phyloP scores from a whole-genome alignment of 306 rosid species.

The Astragalus membranaceus region DNA sequence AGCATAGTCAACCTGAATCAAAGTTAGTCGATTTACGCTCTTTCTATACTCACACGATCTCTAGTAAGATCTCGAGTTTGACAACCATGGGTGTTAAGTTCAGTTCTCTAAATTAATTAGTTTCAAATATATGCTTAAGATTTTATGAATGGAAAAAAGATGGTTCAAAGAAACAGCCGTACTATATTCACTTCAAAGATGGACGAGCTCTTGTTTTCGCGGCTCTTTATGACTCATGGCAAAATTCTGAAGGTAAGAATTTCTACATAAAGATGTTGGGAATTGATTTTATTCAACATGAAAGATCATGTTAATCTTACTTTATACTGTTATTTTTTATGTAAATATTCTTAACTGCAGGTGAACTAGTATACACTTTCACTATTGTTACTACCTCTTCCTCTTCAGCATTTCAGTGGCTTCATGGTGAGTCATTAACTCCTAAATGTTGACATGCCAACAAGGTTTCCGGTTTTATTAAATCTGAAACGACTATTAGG shows the following conservation, averaged over 20 bases:
- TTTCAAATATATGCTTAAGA: constrained; percentile 27
- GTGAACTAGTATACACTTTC: constrained; percentile 60
- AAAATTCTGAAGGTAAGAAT: constrained; percentile 57
- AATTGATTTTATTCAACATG: background rate
- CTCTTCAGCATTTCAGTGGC: constrained; percentile 72
- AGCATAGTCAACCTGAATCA: too few relatives aligned
- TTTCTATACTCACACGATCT: too few relatives aligned
- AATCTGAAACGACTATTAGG: background rate
- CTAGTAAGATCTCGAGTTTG: too few relatives aligned
- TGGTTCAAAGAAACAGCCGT: constrained; percentile 87
- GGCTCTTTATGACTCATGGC: constrained; percentile 86
- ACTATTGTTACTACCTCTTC: constrained; percentile 77
- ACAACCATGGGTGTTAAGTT: constrained; percentile 1
- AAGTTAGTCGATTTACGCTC: too few relatives aligned
- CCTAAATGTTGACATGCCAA: constrained; percentile 5
- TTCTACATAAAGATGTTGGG: constrained; percentile 10
- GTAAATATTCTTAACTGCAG: constrained; percentile 33
- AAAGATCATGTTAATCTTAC: background rate
- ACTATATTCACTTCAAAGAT: constrained; percentile 80
- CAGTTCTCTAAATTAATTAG: constrained; percentile 7
- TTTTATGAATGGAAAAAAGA: constrained; percentile 95
- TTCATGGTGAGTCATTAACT: constrained; percentile 65
- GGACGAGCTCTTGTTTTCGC: constrained; percentile 83
- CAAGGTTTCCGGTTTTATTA: background rate
- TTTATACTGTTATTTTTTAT: background rate